Evolutionary conservation across 495 filamentous ascomycete species (phyloP).

Genomic region (Penicillium canescens): DNA sequence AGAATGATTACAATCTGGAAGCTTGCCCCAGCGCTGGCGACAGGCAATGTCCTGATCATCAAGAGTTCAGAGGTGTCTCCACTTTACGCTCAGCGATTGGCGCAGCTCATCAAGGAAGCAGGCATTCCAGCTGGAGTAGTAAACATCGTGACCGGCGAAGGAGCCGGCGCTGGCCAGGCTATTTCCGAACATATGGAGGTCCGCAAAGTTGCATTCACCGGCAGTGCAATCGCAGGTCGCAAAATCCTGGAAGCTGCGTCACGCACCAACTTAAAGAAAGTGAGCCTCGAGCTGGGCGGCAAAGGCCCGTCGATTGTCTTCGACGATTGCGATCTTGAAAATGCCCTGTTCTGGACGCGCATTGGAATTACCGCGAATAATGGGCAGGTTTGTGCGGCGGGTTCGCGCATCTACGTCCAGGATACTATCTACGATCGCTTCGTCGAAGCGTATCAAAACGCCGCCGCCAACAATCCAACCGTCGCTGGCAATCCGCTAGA

Average conservation of each 20-base stretch:
- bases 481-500: slow-evolving; percentile 78
- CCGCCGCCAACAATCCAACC: slow-evolving; percentile 1
- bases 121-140: slow-evolving; percentile 87
- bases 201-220: slow-evolving; percentile 66
- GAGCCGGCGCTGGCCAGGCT: slow-evolving; percentile 74
- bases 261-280: slow-evolving; percentile 49
- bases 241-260: slow-evolving; percentile 35
- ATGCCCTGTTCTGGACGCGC: slow-evolving; percentile 38
- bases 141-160: slow-evolving; percentile 82
- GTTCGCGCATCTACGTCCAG: slow-evolving; percentile 55
- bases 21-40: too few relatives aligned
- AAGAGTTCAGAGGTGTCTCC: slow-evolving; percentile 93
- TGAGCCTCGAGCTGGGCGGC: slow-evolving; percentile 46
- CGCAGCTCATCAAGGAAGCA: slow-evolving; percentile 76
- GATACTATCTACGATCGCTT: slow-evolving; percentile 56
- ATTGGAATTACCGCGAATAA: slow-evolving; percentile 49
- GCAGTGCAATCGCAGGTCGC: slow-evolving; percentile 20
- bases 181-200: slow-evolving; percentile 72
- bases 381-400: slow-evolving; percentile 58
- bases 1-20: slow-evolving; percentile 69
- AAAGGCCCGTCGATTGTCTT: slow-evolving; percentile 48
- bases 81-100: slow-evolving; percentile 82
- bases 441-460: slow-evolving; percentile 24
- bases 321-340: slow-evolving; percentile 43
- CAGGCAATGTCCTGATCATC: slow-evolving; percentile 69